Evolutionary conservation across 2,329 filamentous ascomycete genomes (phyloP).

Genomic region (Ceratocystiopsis brevicomis): DNA sequence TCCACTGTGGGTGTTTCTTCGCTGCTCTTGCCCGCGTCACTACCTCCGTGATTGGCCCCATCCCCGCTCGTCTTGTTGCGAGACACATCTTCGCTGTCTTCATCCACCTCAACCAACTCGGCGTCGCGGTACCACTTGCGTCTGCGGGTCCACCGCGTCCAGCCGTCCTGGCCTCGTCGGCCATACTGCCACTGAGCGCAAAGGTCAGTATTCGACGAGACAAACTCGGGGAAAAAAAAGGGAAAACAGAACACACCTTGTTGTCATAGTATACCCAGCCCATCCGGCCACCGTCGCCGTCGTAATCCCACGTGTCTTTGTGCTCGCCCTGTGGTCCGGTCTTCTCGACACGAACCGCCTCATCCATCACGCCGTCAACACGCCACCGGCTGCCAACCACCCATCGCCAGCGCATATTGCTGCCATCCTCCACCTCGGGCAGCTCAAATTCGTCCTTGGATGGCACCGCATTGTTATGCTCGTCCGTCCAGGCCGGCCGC

Average conservation of each 20-base stretch:
- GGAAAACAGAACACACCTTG: conserved; percentile 40
- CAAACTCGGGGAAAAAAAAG: too few species aligned
- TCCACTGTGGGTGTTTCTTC: too few species aligned
- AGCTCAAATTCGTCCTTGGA: conserved; percentile 51
- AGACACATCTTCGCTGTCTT: conserved; percentile 8
- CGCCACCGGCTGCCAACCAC: conserved; percentile 71
- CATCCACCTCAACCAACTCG: conserved; percentile 63
- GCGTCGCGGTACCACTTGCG: conserved; percentile 95
- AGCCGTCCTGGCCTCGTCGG: conserved; percentile 67
- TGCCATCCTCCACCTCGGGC: conserved; percentile 41
- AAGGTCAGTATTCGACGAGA: not conserved
- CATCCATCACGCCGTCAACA: conserved; percentile 55
- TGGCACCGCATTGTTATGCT: conserved; percentile 69
- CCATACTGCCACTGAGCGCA: conserved; percentile 64
- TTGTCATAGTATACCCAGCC: conserved; percentile 98
- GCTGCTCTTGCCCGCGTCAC: not conserved
- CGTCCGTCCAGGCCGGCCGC: conserved; percentile 81
- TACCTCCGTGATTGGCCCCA: not conserved
- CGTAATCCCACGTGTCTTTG: conserved; percentile 30
- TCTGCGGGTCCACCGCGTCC: conserved; percentile 83
- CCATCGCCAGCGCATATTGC: conserved; percentile 50
- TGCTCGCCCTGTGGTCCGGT: conserved; percentile 12
- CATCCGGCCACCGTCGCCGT: conserved; percentile 41
- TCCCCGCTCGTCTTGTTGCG: not conserved
- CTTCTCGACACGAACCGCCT: conserved; percentile 15